Evolutionary conservation across 805 yeast genomes (phyloP).

Genomic region (Hanseniaspora clermontiae): DNA sequence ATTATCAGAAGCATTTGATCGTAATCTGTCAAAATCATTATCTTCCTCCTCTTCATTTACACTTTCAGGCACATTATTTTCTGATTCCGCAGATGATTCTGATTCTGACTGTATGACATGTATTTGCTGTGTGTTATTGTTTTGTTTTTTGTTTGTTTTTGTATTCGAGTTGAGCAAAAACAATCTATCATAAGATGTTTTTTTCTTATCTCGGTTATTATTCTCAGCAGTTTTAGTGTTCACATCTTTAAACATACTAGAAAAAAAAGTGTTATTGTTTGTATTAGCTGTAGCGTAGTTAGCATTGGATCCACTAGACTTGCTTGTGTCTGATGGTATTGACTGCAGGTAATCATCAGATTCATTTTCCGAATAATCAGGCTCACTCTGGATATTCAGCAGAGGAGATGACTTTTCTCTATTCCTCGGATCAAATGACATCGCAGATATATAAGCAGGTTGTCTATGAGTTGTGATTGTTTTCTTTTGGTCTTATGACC

Average conservation of each 20-base stretch:
- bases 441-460: not conserved
- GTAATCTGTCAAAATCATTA: not conserved
- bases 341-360: not conserved
- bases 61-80: not conserved
- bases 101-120: slow-evolving; percentile 4
- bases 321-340: not conserved
- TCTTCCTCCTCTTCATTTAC: not conserved
- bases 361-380: slow-evolving; percentile 7
- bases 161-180: not conserved
- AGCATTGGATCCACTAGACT: not conserved
- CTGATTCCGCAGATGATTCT: slow-evolving; percentile 4
- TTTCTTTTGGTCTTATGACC: not conserved
- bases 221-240: not conserved
- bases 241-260: not conserved
- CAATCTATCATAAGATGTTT: not conserved
- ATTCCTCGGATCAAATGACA: not conserved
- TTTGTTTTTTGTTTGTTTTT: not conserved
- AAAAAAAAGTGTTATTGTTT: slow-evolving; percentile 7
- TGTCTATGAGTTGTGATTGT: not conserved
- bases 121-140: not conserved
- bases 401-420: not conserved
- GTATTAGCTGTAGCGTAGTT: not conserved
- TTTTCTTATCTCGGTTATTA: not conserved
- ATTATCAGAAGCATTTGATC: not conserved
- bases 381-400: slow-evolving; percentile 6